phyloP scores from a whole-genome alignment of 495 filamentous ascomycete genomes.

The Pseudevernia furfuracea region DNA sequence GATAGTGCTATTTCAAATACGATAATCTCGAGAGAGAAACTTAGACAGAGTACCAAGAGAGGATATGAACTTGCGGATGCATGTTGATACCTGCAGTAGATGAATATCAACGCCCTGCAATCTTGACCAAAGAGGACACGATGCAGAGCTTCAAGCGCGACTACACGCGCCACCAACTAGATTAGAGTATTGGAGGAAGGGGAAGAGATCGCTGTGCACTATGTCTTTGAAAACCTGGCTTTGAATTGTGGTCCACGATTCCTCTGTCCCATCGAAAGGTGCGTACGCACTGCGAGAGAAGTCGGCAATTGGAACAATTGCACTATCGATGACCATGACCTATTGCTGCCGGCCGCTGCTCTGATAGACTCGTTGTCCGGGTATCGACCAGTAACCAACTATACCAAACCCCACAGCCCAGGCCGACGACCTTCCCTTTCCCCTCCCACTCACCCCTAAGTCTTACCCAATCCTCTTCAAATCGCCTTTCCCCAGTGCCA shows the following conservation, averaged over 20 bases:
- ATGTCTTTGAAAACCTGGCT: neutral
- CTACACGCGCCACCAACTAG: neutral
- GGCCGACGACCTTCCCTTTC: conserved; percentile 10
- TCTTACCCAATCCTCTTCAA: conserved; percentile 21
- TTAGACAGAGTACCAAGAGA: neutral
- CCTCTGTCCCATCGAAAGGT: neutral
- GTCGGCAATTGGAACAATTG: neutral
- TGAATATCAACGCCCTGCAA: neutral
- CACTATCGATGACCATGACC: neutral
- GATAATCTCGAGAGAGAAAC: neutral
- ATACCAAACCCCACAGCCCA: conserved; percentile 17
- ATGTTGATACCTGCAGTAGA: neutral
- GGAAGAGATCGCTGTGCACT: neutral
- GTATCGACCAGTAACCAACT: conserved; percentile 17
- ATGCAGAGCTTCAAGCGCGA: neutral
- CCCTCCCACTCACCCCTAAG: conserved; percentile 10
- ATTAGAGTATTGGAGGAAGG: neutral
- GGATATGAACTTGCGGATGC: neutral
- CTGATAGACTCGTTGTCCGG: neutral
- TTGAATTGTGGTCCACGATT: neutral
- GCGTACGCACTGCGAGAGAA: neutral
- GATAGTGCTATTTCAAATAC: neutral
- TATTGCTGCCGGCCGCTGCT: neutral
- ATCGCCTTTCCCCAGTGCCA: conserved; percentile 32
- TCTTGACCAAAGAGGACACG: neutral